Base-by-base conservation (phyloP, 371 early-diverging fungal genomes). In the Mucor lusitanicus region DNA sequence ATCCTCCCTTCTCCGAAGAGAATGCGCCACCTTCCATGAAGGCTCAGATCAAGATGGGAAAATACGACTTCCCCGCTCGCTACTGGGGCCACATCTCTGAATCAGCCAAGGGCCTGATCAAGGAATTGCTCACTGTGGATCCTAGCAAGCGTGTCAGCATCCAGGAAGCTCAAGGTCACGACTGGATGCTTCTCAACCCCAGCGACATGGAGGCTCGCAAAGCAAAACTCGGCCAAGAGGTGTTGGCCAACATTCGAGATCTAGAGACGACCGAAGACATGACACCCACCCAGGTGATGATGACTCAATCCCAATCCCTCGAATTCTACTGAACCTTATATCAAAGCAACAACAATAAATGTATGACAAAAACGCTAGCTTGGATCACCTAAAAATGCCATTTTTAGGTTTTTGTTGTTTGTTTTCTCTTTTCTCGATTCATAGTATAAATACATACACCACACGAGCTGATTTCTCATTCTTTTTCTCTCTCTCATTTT, bases 1-100 rank as follows among this genome's bases (percentile, higher is more conserved):
- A 88, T 72, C 96, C 98, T 3, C 99, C 99, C 17, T 99, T 99
- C 72, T 83, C 83, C 56, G 86, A 73, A n/a, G 72, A 69, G 15
- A 33, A 56, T 3, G 69, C 32, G 0, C 71, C 72, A 2, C 65
- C 68, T 8, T 61, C 72, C 0, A 74, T 78, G 77, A 69, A 75
- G 27, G 68, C 68, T 11, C 95, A 96, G 72, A 97, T 97, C 57
- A 80, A 89, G 68, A 69, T 84, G 21, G 97, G 95, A 48, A 77
- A 84, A 23, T 97, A 90, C 75, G 77, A 83, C 27, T 97, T 95
- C 72, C 91, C 91, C 21, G 72, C 87, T 23, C 93, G 92, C 0
- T 88, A 90, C 75, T 98, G 97, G 96, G 92, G 93, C 64, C 65
- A 82, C 15, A 84, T 97, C 35, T 92, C 94, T 15, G 85, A 84